These are phyloP conservation scores for Teunomyces gatunensis DNA, from an alignment of 805 yeast species.

Conservation along the genomic window DNA sequence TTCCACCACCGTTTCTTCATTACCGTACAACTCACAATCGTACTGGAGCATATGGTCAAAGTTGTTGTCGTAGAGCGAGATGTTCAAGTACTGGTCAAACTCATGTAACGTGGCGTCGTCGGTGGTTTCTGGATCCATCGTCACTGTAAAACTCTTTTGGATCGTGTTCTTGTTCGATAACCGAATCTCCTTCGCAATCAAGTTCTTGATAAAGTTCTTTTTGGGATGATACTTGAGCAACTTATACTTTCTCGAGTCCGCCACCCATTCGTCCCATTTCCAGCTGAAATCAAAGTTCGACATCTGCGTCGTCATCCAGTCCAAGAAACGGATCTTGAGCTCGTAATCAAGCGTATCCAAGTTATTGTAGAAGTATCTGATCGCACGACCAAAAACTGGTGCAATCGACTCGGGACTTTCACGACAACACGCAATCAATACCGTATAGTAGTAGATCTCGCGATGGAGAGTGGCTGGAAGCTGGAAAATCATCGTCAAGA, in stretches of 20 bases:
- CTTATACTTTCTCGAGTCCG: slow-evolving; percentile 47
- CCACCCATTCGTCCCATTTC: slow-evolving; percentile 97
- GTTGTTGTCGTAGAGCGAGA: slow-evolving; percentile 29
- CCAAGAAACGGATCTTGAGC: slow-evolving; percentile 65
- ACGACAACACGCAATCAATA: slow-evolving; percentile 82
- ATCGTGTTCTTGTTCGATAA: slow-evolving; percentile 75
- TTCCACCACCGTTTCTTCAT: slow-evolving; percentile 23
- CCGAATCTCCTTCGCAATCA: slow-evolving; percentile 80
- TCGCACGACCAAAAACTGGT: slow-evolving; percentile 90
- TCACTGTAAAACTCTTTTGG: slow-evolving; percentile 54
- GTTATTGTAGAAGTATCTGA: slow-evolving; percentile 74
- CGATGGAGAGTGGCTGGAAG: slow-evolving; percentile 68
- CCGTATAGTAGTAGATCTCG: slow-evolving; percentile 76
- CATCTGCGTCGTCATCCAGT: slow-evolving; percentile 92
- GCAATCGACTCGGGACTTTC: slow-evolving; percentile 75
- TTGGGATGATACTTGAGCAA: slow-evolving; percentile 65
- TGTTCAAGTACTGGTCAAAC: slow-evolving; percentile 38
- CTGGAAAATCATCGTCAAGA: slow-evolving; percentile 72
- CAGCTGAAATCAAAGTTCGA: slow-evolving; percentile 93
- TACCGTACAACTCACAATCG: slow-evolving; percentile 36
- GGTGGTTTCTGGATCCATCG: slow-evolving; percentile 24
- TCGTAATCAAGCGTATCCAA: slow-evolving; percentile 72
- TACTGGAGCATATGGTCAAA: slow-evolving; percentile 27
- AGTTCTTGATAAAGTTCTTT: slow-evolving; percentile 67
- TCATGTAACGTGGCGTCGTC: slow-evolving; percentile 35